Conservation (phyloP, 805 yeast species). For the Myxozyma vanderwaltii region DNA sequence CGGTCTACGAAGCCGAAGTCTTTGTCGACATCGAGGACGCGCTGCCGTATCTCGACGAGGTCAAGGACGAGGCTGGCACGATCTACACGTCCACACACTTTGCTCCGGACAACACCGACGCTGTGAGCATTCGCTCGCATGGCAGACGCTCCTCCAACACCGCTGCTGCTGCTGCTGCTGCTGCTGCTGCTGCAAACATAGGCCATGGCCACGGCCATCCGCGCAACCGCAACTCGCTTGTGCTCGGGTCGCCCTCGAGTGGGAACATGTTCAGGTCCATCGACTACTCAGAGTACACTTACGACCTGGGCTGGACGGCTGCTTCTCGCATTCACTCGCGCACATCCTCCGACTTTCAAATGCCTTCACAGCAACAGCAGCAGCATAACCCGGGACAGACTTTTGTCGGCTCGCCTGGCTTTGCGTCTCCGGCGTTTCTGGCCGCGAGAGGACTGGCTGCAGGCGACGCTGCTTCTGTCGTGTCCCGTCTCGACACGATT, state of each 20-base stretch:
- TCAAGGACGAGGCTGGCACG: conserved; percentile 21
- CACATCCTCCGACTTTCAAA: conserved; percentile 17
- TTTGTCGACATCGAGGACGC: conserved; percentile 21
- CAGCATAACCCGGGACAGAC: background rate
- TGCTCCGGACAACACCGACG: conserved; percentile 3
- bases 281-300: conserved; percentile 33
- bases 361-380: conserved; percentile 4
- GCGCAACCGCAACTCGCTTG: conserved; percentile 12
- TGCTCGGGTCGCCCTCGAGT: conserved; percentile 7
- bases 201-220: conserved; percentile 3
- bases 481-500: conserved; percentile 5
- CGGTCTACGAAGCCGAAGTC: conserved; percentile 33
- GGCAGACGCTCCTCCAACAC: background rate
- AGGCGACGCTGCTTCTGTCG: conserved; percentile 15
- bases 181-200: background rate
- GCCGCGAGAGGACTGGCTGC: conserved; percentile 9
- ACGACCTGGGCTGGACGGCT: conserved; percentile 34
- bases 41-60: conserved; percentile 13
- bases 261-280: conserved; percentile 11
- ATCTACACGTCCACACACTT: conserved; percentile 6
- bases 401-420: conserved; percentile 19
- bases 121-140: background rate
- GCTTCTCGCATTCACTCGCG: conserved; percentile 34
- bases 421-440: conserved; percentile 26
- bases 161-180: background rate